Base-by-base conservation (phyloP, 2,329 filamentous ascomycete species). In the Gaeumannomyces sp. region DNA sequence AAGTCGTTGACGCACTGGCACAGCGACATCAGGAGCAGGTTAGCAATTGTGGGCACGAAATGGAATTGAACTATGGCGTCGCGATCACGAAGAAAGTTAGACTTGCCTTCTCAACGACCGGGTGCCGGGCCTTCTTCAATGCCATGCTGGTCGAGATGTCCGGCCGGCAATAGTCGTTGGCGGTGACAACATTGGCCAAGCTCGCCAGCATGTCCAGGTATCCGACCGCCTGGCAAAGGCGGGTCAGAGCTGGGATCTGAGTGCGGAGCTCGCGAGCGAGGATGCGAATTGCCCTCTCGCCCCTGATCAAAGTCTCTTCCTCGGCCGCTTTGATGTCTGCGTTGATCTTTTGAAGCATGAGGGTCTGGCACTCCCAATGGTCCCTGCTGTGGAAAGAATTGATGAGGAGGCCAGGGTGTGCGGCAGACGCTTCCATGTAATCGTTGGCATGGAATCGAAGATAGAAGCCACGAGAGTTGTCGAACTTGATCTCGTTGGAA, bases 361-460 rank as follows among this genome's bases (percentile, higher is more conserved):
- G 74, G 0, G 95, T 98, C 71, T 96, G 92, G 69, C 93, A 98
- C 74, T 98, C 92, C 38, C 96, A 83, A 64, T 82, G 83, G n/a
- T 86, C 86, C 71, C 89, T 92, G 71, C 88, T 92, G 59, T 83
- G 82, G 68, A 89, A 85, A 0, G 85, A 79, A 68, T 98, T 97
- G 74, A 96, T 90, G 67, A 98, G 89, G 10, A 72, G 62, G 5
- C 68, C 65, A 0, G 71, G 66, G 10, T 53, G 22, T 5, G 45
- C 22, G n/a, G 63, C 59, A 0, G 61, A 65, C 4, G 79, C 78
- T 19, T 84, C 79, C 33, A 90, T 86, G 16, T 93, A 81, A 59
- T 93, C 88, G 2, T 76, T 79, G 5, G 80, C 78, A 22, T 81
- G 79, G 5, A 97, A 76, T 10, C 85, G 85, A 1, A 98, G 82